Conservation (phyloP, 2,329 filamentous ascomycete genomes). For the Trichophyton verrucosum region DNA sequence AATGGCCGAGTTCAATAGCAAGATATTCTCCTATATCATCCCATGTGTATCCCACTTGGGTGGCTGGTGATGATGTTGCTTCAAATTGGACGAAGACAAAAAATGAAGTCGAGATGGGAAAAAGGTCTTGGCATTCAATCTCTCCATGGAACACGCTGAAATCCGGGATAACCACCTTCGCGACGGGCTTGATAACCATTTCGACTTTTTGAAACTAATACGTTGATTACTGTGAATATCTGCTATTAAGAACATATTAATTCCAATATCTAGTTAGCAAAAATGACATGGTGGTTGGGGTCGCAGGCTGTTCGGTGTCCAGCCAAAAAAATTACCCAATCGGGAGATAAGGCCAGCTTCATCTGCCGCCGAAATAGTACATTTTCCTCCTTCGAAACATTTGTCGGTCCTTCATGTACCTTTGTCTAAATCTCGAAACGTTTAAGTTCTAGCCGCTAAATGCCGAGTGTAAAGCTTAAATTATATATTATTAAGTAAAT, state of each 20-base stretch:
- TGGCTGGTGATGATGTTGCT: background rate
- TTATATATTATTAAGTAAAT: background rate
- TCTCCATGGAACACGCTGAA: background rate
- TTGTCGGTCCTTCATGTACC: background rate
- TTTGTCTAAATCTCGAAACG: background rate
- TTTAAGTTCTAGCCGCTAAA: background rate
- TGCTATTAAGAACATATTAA: background rate
- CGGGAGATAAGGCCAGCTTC: background rate
- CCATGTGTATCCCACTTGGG: background rate
- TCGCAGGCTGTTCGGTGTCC: background rate
- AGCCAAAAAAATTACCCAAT: background rate
- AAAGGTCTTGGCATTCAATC: background rate
- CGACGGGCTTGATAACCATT: no score
- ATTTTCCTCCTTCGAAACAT: background rate
- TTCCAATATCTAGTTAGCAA: background rate
- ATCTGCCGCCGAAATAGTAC: background rate
- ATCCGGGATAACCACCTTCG: no score
- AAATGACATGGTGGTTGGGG: background rate
- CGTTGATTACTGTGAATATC: background rate
- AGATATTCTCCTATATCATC: background rate
- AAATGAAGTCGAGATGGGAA: background rate
- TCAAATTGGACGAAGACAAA: background rate
- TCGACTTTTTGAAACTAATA: no score
- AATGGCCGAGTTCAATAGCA: background rate
- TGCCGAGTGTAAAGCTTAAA: background rate